Percentiles rank a stretch among this genome's conserved stretches.
Evolutionary conservation across 2,329 filamentous ascomycete species (phyloP).

Genomic region (Xylariaceae sp.): DNA sequence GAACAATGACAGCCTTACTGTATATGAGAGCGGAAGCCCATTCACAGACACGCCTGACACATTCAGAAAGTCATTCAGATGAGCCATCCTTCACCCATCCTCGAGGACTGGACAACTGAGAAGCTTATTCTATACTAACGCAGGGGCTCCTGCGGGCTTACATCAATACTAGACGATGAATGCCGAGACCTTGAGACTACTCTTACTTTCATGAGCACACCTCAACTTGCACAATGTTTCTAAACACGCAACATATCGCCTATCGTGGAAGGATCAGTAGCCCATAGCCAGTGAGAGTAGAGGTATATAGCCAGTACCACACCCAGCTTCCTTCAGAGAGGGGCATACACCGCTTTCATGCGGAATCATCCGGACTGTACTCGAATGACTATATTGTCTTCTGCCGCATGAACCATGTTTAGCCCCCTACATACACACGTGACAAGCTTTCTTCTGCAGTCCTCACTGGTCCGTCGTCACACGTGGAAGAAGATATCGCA

Average conservation of each 20-base stretch:
- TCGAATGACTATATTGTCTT: not conserved
- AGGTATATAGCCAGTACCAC: conserved; percentile 1
- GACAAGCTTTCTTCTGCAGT: not conserved
- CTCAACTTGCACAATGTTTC: not conserved
- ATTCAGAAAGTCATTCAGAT: not conserved
- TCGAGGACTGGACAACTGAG: conserved; percentile 1
- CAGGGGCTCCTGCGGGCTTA: conserved; percentile 15
- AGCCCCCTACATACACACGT: not conserved
- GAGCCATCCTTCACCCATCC: not conserved
- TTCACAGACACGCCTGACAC: not conserved
- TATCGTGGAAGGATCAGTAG: conserved; percentile 8
- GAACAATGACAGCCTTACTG: not conserved
- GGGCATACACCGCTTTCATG: conserved; percentile 5
- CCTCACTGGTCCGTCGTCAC: not conserved
- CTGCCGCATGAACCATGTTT: not conserved
- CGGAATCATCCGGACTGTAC: not conserved
- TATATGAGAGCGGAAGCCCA: not conserved
- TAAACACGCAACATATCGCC: not conserved
- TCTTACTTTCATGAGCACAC: not conserved
- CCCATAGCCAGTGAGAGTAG: conserved; percentile 1
- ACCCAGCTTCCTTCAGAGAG: conserved; percentile 3
- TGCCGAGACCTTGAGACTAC: not conserved
- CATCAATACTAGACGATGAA: conserved; percentile 10
- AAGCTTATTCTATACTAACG: conserved; percentile 7
- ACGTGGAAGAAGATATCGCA: conserved; percentile 10